These are phyloP conservation scores for Dimargaris verticillata DNA, from an alignment of 192 early-diverging fungal species.

Conservation along the genomic window DNA sequence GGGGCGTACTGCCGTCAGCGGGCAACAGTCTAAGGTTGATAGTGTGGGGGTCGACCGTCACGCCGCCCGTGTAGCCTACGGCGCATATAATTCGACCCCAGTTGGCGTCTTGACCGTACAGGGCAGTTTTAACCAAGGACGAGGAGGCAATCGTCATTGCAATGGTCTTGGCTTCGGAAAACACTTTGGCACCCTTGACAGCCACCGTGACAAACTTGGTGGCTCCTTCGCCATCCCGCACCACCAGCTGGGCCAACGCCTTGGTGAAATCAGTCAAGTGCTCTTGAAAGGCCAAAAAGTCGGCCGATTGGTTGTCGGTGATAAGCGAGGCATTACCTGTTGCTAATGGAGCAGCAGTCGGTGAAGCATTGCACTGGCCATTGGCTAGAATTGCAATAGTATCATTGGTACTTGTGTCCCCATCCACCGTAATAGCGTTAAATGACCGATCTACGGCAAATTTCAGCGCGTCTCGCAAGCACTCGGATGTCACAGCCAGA, in stretches of 20 bases:
- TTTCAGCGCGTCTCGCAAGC: conserved; percentile 52
- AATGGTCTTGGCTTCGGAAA: conserved; percentile 62
- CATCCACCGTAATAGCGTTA: conserved; percentile 89
- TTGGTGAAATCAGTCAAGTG: conserved; percentile 67
- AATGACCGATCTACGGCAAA: conserved; percentile 82
- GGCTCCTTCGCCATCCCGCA: conserved; percentile 91
- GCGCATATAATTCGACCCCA: conserved; percentile 93
- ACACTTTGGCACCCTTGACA: conserved; percentile 55
- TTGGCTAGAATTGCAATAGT: conserved; percentile 82
- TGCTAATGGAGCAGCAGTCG: too few relatives aligned
- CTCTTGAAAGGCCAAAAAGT: conserved; percentile 48
- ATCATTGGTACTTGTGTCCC: conserved; percentile 95
- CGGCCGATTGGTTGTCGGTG: conserved; percentile 18
- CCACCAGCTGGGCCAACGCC: conserved; percentile 77
- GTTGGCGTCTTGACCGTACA: conserved; percentile 94
- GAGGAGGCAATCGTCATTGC: conserved; percentile 82
- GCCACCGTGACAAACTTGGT: conserved; percentile 91
- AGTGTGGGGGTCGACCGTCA: conserved; percentile 45
- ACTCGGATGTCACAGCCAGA: conserved; percentile 37
- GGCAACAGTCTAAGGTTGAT: conserved; percentile 65
- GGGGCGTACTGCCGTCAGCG: conserved; percentile 34
- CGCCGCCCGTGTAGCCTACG: conserved; percentile 66
- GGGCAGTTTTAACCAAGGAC: conserved; percentile 85
- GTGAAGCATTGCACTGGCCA: conserved; percentile 30
- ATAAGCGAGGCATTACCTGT: neutral